phyloP scores from a whole-genome alignment of 768 basidiomycete genomes.

The Glaciozyma antarctica region DNA sequence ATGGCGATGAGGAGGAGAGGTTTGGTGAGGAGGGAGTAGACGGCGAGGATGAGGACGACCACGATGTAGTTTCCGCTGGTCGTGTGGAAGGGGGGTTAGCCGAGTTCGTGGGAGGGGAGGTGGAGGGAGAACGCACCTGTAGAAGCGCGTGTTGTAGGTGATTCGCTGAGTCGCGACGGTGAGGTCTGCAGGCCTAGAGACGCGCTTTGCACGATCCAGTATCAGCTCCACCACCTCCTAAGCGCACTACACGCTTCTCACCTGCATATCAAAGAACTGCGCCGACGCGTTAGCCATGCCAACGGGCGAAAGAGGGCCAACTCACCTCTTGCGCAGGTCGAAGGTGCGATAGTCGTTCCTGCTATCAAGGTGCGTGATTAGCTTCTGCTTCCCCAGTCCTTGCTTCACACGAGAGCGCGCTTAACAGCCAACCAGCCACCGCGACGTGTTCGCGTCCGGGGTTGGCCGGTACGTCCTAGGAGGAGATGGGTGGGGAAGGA shows the following conservation, averaged over 20 bases:
- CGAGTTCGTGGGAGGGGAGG: not conserved
- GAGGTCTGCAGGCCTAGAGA: conserved; percentile 69
- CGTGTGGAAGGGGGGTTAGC: conserved; percentile 33
- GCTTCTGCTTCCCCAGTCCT: no score
- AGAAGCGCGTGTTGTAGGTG: conserved; percentile 33
- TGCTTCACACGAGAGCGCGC: no score
- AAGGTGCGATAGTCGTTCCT: conserved; percentile 23
- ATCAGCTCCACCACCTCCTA: not conserved
- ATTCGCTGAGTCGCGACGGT: conserved; percentile 50
- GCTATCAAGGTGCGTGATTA: conserved; percentile 5
- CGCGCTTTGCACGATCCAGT: conserved; percentile 44
- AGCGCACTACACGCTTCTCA: not conserved
- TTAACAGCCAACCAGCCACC: no score
- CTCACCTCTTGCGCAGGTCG: conserved; percentile 29
- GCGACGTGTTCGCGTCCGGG: no score
- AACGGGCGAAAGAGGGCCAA: not conserved
- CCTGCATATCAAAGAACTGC: conserved; percentile 31
- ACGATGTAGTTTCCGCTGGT: conserved; percentile 75
- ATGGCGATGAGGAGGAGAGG: conserved; percentile 71
- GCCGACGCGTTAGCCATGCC: not conserved
- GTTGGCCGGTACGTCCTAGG: no score
- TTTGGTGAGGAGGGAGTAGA: conserved; percentile 77
- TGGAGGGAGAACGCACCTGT: conserved; percentile 44
- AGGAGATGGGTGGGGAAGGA: no score
- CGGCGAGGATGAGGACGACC: conserved; percentile 63